Evolutionary conservation across 2,329 filamentous ascomycete species (phyloP), one percentile per base, ranked within the genome.

Genomic region (Botrytis deweyae): DNA sequence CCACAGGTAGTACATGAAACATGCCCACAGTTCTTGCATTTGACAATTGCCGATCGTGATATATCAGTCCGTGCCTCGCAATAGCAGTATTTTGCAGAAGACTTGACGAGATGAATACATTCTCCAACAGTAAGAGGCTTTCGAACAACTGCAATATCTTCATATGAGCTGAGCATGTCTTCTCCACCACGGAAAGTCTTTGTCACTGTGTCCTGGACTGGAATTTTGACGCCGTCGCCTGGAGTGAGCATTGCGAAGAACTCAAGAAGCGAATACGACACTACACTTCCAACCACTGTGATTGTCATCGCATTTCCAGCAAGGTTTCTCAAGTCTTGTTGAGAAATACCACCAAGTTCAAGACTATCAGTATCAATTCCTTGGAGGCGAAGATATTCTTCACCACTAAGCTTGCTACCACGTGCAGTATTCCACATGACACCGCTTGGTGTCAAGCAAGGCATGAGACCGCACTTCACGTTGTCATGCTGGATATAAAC

Each of bases 251-350:
- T 72, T n/a, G 36, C 75, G 66, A 2, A 76, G 44, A 10, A 73
- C 33, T 10, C 72, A 44, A 55, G 80, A 78, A 9, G 78, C 72
- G 55, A 89, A 86, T 1, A 95, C 80, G 0, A 88, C 86, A 92
- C 86, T 0, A 88, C 87, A 2, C 87, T 85, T 4, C 90, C 91
- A 16, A 94, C 88, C 0, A 94, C 91, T 0, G 92, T 92, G 0
- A 89, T 89, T 1, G 88, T 90, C 93, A 95, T 95, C 0, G 93
- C 93, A 80, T 96, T 95, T 0, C 93, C 93, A 2, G 91, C 92
- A 3, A 95, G 83, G 76, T 94, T 89, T 75, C 91, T 88, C 3
- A 93, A 83, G 29, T 94, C 84, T 1, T 83, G 81, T 65, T 90
- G 85, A 0, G 86, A 87, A 77, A 95, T 90, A 14, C 86, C 86